These are phyloP conservation scores for Fraxinus greggii DNA, from an alignment of 305 asterid genomes.

Conservation along the genomic window DNA sequence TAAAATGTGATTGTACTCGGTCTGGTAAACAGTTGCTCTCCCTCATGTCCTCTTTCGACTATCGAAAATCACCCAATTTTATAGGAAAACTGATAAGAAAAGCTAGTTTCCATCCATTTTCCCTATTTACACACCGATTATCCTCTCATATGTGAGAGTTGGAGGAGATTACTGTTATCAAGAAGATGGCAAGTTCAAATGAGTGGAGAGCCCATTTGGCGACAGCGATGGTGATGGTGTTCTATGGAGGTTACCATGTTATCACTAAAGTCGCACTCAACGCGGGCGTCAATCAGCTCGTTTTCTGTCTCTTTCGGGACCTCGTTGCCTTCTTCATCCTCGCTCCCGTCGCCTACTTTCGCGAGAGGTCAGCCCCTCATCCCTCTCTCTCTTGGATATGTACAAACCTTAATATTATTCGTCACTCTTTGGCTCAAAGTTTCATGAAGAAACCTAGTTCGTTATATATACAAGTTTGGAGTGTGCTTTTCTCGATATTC, in stretches of 20 bases:
- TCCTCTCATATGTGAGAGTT: not conserved
- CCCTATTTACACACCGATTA: not conserved
- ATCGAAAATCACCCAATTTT: not conserved
- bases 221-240: constrained; percentile 74
- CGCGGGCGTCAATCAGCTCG: constrained; percentile 84
- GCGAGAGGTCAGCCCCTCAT: constrained; percentile 60
- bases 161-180: not conserved
- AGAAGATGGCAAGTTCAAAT: constrained; percentile 27
- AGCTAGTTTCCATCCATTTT: not conserved
- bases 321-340: constrained; percentile 78
- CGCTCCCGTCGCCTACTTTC: constrained; percentile 77
- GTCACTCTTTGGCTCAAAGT: not conserved
- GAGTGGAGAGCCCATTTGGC: constrained; percentile 75
- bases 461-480: not conserved
- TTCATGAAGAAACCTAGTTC: not conserved
- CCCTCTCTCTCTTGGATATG: not conserved
- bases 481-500: not conserved
- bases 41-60: not conserved
- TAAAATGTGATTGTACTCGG: not conserved
- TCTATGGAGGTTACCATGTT: constrained; percentile 88
- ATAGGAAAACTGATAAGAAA: not conserved
- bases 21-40: not conserved
- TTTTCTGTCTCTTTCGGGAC: constrained; percentile 76
- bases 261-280: constrained; percentile 92
- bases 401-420: not conserved